Percentiles rank a stretch among this genome's conserved stretches.
These are phyloP conservation scores for Escallonia rubra DNA, from an alignment of 129 eudicot species.

Conservation along the genomic window DNA sequence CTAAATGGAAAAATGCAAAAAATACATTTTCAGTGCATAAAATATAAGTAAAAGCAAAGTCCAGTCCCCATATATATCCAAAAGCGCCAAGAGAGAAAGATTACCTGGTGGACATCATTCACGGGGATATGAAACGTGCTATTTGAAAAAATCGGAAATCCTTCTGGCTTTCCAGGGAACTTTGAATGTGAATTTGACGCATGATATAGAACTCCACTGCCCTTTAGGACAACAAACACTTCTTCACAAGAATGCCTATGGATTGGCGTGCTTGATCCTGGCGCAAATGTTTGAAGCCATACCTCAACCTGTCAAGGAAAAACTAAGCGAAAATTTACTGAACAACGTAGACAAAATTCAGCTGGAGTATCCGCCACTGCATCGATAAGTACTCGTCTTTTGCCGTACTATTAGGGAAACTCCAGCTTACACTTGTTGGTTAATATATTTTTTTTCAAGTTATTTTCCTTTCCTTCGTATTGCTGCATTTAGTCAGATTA, in stretches of 20 bases:
- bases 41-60: too few species aligned
- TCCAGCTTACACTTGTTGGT: too few species aligned
- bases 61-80: neutral
- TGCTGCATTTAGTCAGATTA: too few species aligned
- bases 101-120: conserved; percentile 95
- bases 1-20: too few species aligned
- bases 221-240: conserved; percentile 78
- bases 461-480: too few species aligned
- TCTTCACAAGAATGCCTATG: conserved; percentile 95
- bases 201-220: conserved; percentile 77
- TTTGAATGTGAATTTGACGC: conserved; percentile 57
- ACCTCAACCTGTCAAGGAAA: conserved; percentile 59
- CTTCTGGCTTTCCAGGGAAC: conserved; percentile 73
- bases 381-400: too few species aligned
- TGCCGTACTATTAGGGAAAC: too few species aligned
- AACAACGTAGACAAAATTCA: too few species aligned
- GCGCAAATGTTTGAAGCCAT: conserved; percentile 83
- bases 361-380: too few species aligned
- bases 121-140: conserved; percentile 78
- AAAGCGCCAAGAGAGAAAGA: neutral
- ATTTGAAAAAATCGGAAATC: conserved; percentile 51
- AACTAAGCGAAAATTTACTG: neutral
- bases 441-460: too few species aligned
- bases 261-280: conserved; percentile 77
- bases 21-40: too few species aligned